Conservation (phyloP, 2,329 filamentous ascomycete species). For the Trichoderma breve region DNA sequence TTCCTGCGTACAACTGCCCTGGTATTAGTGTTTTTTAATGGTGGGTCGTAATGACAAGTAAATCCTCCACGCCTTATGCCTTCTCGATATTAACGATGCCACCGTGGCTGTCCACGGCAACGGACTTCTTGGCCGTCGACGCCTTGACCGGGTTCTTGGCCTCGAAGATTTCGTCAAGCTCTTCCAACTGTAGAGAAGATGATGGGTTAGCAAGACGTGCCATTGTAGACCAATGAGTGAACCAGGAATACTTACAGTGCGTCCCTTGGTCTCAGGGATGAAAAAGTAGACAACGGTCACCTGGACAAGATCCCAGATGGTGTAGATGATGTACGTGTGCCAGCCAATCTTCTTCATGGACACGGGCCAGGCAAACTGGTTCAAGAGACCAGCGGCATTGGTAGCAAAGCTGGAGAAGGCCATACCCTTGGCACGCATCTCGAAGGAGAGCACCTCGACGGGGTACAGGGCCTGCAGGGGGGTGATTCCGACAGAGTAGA, state of each 20-base stretch:
- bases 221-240: not conserved
- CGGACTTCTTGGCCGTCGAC: conserved; percentile 42
- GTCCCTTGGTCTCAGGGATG: conserved; percentile 37
- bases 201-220: not conserved
- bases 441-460: conserved; percentile 51
- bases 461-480: conserved; percentile 43
- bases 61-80: conserved; percentile 2
- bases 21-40: not conserved
- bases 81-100: conserved; percentile 34
- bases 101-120: conserved; percentile 37
- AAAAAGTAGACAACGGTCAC: conserved; percentile 27
- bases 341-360: conserved; percentile 49
- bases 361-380: conserved; percentile 47
- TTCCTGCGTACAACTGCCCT: not conserved
- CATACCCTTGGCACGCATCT: conserved; percentile 55
- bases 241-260: conserved; percentile 36
- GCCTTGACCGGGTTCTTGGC: conserved; percentile 45
- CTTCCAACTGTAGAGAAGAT: conserved; percentile 41
- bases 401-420: conserved; percentile 44
- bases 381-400: conserved; percentile 46
- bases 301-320: conserved; percentile 40
- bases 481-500: conserved; percentile 46
- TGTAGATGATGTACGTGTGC: conserved; percentile 53
- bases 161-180: conserved; percentile 51
- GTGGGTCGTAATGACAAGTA: not conserved